Conservation (phyloP, 2,329 filamentous ascomycete genomes). For the Sclerotinia trifoliorum region DNA sequence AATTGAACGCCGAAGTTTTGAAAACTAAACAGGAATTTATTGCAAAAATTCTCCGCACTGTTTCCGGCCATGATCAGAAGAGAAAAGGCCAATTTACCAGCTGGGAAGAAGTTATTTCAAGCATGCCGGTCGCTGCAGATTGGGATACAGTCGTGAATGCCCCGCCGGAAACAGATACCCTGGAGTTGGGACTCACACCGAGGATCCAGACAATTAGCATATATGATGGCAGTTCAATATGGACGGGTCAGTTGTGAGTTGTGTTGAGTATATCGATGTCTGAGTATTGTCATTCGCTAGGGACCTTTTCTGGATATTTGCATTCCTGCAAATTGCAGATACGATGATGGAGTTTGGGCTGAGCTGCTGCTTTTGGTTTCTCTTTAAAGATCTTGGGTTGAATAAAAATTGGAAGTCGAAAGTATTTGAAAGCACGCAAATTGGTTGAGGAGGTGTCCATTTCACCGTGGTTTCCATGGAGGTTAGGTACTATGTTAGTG, state of each 20-base stretch:
- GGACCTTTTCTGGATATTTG: neutral
- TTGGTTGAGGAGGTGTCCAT: neutral
- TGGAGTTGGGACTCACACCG: neutral
- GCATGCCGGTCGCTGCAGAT: neutral
- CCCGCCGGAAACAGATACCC: neutral
- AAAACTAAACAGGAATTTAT: neutral
- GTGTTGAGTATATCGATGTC: neutral
- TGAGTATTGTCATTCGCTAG: neutral
- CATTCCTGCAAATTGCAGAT: neutral
- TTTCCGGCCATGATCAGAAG: neutral
- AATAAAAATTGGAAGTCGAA: neutral
- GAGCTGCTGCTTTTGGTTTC: neutral
- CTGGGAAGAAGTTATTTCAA: neutral
- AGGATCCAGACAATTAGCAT: neutral
- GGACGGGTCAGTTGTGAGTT: neutral
- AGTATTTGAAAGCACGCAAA: neutral
- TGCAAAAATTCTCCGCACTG: fast-evolving
- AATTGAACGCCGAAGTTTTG: neutral
- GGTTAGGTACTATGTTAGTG: neutral
- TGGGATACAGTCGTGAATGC: neutral
- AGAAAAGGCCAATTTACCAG: neutral
- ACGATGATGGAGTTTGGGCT: neutral
- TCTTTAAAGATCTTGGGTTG: neutral
- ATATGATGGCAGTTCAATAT: neutral
- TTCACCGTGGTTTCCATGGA: neutral